Base-by-base conservation (phyloP, 345 rosid genomes). In the Acer campestre region DNA sequence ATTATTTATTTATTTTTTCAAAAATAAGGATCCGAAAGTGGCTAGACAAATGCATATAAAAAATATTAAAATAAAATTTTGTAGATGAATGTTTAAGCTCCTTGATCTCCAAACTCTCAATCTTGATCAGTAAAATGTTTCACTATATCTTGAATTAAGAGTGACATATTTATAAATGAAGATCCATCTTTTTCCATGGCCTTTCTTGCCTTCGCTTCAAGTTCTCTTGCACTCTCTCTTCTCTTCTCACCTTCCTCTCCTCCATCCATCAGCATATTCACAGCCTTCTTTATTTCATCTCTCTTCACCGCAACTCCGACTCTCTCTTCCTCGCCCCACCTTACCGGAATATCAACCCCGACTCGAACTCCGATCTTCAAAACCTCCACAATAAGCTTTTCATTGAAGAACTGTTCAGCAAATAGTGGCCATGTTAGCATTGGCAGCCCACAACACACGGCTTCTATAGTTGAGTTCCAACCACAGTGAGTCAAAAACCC, bases 401-500 rank as follows among this genome's bases (percentile, higher is more conserved):
- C 97, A 7, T 94, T 94, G 8, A 86, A 62, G 79, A 94, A 94
- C 61, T 94, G 98, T 77, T 94, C 97, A 2, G 93, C 77, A 51
- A 90, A 90, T 4, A 88, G 75, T 0, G 98, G 98, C 95, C 97
- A 94, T 5, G 98, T 91, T 76, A 94, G 85, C 90, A 94, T 77
- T 0, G 97, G 98, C 61, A 94, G 72, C 17, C 91, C 93, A 0
- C 77, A 74, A 72, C 86, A 86, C 6, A 92, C 67, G 3, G 90
- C 92, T 81, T 94, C 98, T 14, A 89, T 51, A 0, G 92, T 88
- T 35, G 98, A 94, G 83, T 94, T 94, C 98, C 98, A 94, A 4
- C 98, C 98, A 12, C 97, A 91, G 40, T 94, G 98, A 0, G 94
- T 91, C 72, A 94, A 61, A 81, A 94, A 94, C 35, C 94, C 98